These are phyloP conservation scores for Tricholoma terreum DNA, from an alignment of 768 basidiomycete genomes.

Conservation along the genomic window DNA sequence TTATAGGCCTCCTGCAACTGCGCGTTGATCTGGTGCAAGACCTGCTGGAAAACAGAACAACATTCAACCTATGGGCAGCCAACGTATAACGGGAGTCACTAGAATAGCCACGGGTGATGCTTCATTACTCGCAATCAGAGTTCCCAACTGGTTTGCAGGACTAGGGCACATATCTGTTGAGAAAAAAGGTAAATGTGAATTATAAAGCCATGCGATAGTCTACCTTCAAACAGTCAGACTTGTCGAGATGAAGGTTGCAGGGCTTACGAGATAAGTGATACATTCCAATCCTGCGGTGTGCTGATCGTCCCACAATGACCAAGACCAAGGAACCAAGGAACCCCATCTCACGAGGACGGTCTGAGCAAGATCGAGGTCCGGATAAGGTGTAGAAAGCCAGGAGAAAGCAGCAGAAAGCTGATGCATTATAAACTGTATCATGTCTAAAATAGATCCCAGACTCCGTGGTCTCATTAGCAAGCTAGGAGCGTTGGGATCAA, in stretches of 20 bases:
- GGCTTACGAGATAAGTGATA: slow-evolving; percentile 47
- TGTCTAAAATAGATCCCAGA: slow-evolving; percentile 38
- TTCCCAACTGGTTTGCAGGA: neutral
- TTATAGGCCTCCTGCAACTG: slow-evolving; percentile 6
- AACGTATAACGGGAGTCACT: slow-evolving; percentile 1
- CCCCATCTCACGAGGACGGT: slow-evolving; percentile 59
- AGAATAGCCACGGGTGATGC: slow-evolving; percentile 5
- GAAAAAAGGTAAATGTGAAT: slow-evolving; percentile 27
- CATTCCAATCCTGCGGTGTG: slow-evolving; percentile 47
- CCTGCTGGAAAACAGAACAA: slow-evolving; percentile 16
- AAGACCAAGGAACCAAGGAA: slow-evolving; percentile 56
- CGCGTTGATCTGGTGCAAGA: slow-evolving; percentile 21
- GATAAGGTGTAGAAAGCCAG: slow-evolving; percentile 16
- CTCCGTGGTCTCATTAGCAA: slow-evolving; percentile 46
- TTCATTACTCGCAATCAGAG: slow-evolving; percentile 1
- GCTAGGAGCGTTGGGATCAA: neutral
- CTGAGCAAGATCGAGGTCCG: slow-evolving; percentile 40
- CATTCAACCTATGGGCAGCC: neutral
- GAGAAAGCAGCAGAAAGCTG: slow-evolving; percentile 18
- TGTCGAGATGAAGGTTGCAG: neutral
- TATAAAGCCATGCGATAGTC: slow-evolving; percentile 55
- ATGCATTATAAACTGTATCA: slow-evolving; percentile 41
- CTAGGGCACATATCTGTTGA: slow-evolving; percentile 3
- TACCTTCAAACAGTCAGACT: slow-evolving; percentile 17
- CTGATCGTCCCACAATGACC: slow-evolving; percentile 60